Base-by-base conservation (phyloP, 371 early-diverging fungal genomes). In the Chytridium lagenaria region DNA sequence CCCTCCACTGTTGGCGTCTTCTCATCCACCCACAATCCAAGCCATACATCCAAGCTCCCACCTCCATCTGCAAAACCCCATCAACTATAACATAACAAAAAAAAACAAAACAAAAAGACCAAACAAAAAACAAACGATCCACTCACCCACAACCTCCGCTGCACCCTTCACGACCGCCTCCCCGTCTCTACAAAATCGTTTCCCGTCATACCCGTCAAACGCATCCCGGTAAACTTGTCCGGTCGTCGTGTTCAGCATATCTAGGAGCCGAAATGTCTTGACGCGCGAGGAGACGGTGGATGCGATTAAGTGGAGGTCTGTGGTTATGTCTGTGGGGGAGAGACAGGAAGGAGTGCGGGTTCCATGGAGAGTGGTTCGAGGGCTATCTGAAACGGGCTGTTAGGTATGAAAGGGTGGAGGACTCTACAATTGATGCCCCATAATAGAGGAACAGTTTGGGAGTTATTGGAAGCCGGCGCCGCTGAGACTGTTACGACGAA, bases 1-100 rank as follows among this genome's bases (percentile, higher is more conserved):
- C 23, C 23, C 10, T 7, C 55, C 10, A 26, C 7, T 7, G 5
- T 26, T 12, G 61, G 61, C 7, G 61, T 37, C 61, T 15, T 37
- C 36, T 61, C 26, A 37, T 61, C 61, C 7, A 61, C 61, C 61
- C 61, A 61, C 61, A 61, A 33, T 31, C 61, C 61, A 16, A 61
- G 36, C 61, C 61, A 61, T 3, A 61, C 61, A 3, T 61, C 34
- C 61, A 61, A 52, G 19, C 19, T 44, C 19, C 44, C 44, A 44
- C 44, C 44, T 44, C 44, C 44, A 12, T n/a, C n/a, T n/a, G n/a
- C n/a, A n/a, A n/a, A n/a, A n/a, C n/a, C n/a, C n/a, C n/a, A n/a
- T n/a, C n/a, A n/a, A n/a, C n/a, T n/a, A n/a, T n/a, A n/a, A n/a
- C n/a, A n/a, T n/a, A n/a, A n/a, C n/a, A n/a, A n/a, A n/a, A n/a